Evolutionary conservation across 331 rosid genomes (phyloP).

Genomic region (Malus hybrid): DNA sequence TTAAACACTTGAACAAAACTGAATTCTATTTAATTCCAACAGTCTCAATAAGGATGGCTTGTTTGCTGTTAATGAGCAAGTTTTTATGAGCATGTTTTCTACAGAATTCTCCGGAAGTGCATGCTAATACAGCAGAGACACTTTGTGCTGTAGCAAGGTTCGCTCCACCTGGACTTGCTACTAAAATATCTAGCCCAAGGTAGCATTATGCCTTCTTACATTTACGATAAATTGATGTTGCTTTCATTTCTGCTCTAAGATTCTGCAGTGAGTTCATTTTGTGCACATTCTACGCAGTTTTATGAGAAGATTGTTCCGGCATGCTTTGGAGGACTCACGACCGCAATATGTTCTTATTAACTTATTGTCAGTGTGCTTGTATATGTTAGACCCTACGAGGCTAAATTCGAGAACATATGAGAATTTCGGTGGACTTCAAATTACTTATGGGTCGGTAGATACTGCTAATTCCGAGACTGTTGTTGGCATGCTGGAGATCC

Average conservation of each 20-base stretch:
- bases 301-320: constrained; percentile 79
- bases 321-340: constrained; percentile 86
- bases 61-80: background rate
- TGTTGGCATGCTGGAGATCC: constrained; percentile 94
- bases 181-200: constrained; percentile 90
- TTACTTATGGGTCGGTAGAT: constrained; percentile 45
- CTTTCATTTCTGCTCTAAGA: constrained; percentile 6
- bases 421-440: constrained; percentile 52
- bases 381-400: constrained; percentile 90
- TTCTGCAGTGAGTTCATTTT: background rate
- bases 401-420: constrained; percentile 58
- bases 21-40: too few species aligned
- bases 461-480: constrained; percentile 85
- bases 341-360: constrained; percentile 94
- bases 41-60: too few species aligned
- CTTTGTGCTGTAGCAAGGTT: constrained; percentile 87
- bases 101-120: constrained; percentile 95
- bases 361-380: constrained; percentile 84
- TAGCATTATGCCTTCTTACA: constrained; percentile 6
- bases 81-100: constrained; percentile 14
- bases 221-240: background rate
- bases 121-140: constrained; percentile 90
- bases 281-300: constrained; percentile 44
- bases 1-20: too few species aligned
- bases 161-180: constrained; percentile 91